Conservation (phyloP, 169 alveolate species). For the Theileria annulata region DNA sequence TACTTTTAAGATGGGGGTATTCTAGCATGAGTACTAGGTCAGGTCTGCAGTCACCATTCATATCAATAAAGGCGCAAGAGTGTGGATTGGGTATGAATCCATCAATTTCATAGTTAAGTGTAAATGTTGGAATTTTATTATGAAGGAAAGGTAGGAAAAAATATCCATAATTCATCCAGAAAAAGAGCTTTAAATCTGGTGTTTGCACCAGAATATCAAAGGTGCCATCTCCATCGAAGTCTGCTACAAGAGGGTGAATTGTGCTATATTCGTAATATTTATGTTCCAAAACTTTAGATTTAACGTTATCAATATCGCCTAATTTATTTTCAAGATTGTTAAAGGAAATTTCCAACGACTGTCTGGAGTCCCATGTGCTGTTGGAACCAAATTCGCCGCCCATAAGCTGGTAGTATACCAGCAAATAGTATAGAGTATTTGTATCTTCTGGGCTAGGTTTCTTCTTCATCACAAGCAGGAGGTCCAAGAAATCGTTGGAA, state of each 20-base stretch:
- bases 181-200: constrained; percentile 50
- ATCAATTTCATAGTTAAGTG: constrained; percentile 36
- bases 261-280: constrained; percentile 55
- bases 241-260: constrained; percentile 79
- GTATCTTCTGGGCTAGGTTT: not conserved
- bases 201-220: constrained; percentile 76
- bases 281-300: not conserved
- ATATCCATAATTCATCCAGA: constrained; percentile 68
- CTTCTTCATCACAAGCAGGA: constrained; percentile 61
- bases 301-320: constrained; percentile 45
- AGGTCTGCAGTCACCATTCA: constrained; percentile 85
- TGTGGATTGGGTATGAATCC: constrained; percentile 76
- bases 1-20: constrained; percentile 25
- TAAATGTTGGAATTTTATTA: constrained; percentile 43
- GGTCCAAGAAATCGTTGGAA: constrained; percentile 66
- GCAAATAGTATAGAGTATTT: constrained; percentile 1
- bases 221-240: constrained; percentile 82
- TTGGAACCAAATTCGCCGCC: not conserved
- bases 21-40: constrained; percentile 78
- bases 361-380: constrained; percentile 48
- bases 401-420: constrained; percentile 24
- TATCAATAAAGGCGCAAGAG: constrained; percentile 82
- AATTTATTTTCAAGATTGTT: constrained; percentile 42
- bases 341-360: constrained; percentile 24
- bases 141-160: constrained; percentile 58